These are phyloP conservation scores for Lithohypha guttulata DNA, from an alignment of 2,329 filamentous ascomycete species.

Conservation along the genomic window DNA sequence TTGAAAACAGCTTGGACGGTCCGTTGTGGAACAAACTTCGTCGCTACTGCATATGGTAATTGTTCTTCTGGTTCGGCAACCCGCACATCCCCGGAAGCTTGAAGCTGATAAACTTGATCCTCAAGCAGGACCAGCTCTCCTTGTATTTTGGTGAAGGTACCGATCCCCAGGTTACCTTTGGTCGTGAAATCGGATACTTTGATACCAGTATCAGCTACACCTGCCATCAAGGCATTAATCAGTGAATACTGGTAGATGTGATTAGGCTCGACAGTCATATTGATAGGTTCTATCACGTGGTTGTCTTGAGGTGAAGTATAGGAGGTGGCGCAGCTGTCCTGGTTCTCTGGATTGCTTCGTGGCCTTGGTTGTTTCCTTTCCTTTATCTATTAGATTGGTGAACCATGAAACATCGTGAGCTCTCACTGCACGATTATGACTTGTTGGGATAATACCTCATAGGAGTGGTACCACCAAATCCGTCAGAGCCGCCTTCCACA, in stretches of 20 bases:
- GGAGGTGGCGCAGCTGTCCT: neutral
- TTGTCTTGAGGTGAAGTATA: no score
- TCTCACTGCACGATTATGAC: no score
- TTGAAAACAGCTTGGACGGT: conserved; percentile 16
- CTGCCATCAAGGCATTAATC: conserved; percentile 36
- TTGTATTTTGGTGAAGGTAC: conserved; percentile 36
- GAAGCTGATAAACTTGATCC: conserved; percentile 32
- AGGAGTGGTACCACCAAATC: no score
- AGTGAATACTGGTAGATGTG: conserved; percentile 37
- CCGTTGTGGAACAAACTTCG: conserved; percentile 24
- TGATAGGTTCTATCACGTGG: neutral
- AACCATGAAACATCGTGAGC: no score
- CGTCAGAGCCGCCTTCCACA: no score
- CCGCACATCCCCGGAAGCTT: conserved; percentile 27
- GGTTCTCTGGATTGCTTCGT: neutral
- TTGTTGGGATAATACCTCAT: no score
- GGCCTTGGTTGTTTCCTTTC: neutral
- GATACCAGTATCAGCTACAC: conserved; percentile 37
- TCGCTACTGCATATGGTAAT: conserved; percentile 31
- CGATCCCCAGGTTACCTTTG: conserved; percentile 42
- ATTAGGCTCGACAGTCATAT: conserved; percentile 26
- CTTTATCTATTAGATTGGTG: no score
- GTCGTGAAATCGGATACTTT: conserved; percentile 35
- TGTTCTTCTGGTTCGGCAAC: conserved; percentile 26
- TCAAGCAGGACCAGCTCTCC: conserved; percentile 37